phyloP scores from a whole-genome alignment of 163 green algal species.

The Volvox carteri region DNA sequence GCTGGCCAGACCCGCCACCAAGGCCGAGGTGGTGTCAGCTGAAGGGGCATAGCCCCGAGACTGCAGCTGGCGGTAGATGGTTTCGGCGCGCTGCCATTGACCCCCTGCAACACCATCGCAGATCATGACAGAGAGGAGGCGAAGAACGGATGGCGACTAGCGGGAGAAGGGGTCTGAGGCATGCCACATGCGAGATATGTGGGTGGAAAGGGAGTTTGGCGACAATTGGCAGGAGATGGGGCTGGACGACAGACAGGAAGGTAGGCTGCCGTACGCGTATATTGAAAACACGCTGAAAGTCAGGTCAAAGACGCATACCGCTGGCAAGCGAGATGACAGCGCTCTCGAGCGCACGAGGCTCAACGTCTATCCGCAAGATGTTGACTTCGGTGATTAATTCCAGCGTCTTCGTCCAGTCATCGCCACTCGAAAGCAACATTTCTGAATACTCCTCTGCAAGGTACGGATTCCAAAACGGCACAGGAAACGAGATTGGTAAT shows the following conservation, averaged over 20 bases:
- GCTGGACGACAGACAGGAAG: too few species aligned
- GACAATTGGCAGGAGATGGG: too few species aligned
- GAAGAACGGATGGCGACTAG: background rate
- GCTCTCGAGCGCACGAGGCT: background rate
- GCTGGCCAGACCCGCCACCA: conserved; percentile 37
- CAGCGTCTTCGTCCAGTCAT: conserved; percentile 44
- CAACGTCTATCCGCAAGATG: conserved; percentile 14
- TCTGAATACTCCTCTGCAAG: conserved; percentile 33
- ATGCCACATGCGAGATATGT: too few species aligned
- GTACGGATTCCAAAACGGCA: background rate
- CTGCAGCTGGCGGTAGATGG: conserved; percentile 26
- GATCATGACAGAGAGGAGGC: background rate
- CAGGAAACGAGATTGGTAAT: background rate
- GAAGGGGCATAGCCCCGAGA: background rate
- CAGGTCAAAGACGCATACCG: too few species aligned
- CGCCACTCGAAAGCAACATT: background rate
- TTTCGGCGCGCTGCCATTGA: conserved; percentile 44
- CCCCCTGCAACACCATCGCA: conserved; percentile 3
- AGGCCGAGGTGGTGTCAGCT: conserved; percentile 1
- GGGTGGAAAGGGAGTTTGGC: too few species aligned
- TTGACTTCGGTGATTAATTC: conserved; percentile 48
- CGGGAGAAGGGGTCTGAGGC: too few species aligned
- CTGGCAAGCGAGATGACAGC: conserved; percentile 8
- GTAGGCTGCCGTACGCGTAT: too few species aligned
- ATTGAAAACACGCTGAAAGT: too few species aligned